phyloP scores from a whole-genome alignment of 2,329 filamentous ascomycete species.

The Alternaria novae-zelandiae region DNA sequence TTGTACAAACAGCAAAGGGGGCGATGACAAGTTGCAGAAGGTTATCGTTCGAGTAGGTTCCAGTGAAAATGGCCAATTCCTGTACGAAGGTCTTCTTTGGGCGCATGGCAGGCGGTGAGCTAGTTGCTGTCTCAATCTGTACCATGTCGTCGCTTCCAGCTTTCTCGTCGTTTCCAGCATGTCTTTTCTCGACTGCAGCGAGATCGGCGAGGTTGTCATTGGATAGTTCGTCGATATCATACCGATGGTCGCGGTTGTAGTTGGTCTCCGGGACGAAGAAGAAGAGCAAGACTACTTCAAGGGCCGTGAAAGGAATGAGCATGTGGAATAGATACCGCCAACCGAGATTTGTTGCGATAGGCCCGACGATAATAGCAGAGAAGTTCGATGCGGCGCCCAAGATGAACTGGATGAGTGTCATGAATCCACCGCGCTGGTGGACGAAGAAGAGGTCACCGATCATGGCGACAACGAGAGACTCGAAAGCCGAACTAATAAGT shows the following conservation, averaged over 20 bases:
- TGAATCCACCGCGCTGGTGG: slow-evolving; percentile 44
- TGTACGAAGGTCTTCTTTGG: slow-evolving; percentile 48
- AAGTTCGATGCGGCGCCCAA: slow-evolving; percentile 46
- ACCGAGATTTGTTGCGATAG: slow-evolving; percentile 43
- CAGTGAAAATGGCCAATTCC: slow-evolving; percentile 49
- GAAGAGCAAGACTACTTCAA: slow-evolving; percentile 53
- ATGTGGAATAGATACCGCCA: slow-evolving; percentile 55
- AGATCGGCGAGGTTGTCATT: slow-evolving; percentile 38
- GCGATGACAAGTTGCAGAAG: slow-evolving; percentile 50
- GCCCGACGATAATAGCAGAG: slow-evolving; percentile 45
- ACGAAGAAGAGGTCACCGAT: slow-evolving; percentile 48
- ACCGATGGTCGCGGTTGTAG: slow-evolving; percentile 51
- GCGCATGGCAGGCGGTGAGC: slow-evolving; percentile 17
- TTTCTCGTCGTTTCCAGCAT: slow-evolving; percentile 17
- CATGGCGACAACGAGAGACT: slow-evolving; percentile 44
- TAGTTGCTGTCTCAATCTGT: slow-evolving; percentile 28
- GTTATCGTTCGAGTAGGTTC: slow-evolving; percentile 47
- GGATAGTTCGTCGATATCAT: slow-evolving; percentile 40
- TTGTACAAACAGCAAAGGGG: slow-evolving; percentile 59
- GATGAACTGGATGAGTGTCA: slow-evolving; percentile 46
- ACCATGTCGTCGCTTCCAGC: slow-evolving; percentile 18
- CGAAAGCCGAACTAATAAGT: slow-evolving; percentile 39
- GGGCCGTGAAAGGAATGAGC: slow-evolving; percentile 55
- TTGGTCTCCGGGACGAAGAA: slow-evolving; percentile 61
- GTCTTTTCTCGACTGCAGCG: slow-evolving; percentile 30